Evolutionary conservation across 208 protist species (phyloP).

Genomic region (Trypanosoma congolense): DNA sequence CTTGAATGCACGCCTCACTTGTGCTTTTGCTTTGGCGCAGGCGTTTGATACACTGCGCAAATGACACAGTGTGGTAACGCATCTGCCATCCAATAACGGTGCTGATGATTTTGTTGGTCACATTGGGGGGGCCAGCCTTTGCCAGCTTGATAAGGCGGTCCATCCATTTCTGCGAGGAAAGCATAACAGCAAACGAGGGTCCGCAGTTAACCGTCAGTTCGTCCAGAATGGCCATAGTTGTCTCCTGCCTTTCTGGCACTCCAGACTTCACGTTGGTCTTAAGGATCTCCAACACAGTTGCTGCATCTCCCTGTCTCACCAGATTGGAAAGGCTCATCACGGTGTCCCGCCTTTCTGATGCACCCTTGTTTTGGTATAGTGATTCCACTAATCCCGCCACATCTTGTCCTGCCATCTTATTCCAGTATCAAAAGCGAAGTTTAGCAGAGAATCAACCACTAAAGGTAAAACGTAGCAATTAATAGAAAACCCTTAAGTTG

Average conservation of each 20-base stretch:
- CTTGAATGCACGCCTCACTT: constrained; percentile 49
- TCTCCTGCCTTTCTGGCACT: constrained; percentile 47
- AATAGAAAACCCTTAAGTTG: constrained; percentile 3
- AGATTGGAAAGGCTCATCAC: constrained; percentile 52
- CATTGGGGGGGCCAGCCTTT: constrained; percentile 44
- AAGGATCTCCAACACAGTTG: constrained; percentile 67
- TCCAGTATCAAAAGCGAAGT: no score
- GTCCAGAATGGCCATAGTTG: constrained; percentile 72
- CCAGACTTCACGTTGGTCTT: constrained; percentile 74
- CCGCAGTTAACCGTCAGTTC: constrained; percentile 66
- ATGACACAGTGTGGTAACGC: constrained; percentile 70
- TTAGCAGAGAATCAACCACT: neutral
- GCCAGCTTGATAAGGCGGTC: constrained; percentile 83
- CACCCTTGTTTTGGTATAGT: constrained; percentile 25
- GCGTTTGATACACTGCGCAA: constrained; percentile 64
- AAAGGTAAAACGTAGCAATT: neutral
- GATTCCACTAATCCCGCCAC: constrained; percentile 14
- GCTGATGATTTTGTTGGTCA: constrained; percentile 71
- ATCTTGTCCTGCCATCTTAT: constrained; percentile 1
- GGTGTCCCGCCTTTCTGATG: constrained; percentile 47
- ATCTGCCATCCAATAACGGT: constrained; percentile 72
- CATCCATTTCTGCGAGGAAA: constrained; percentile 85
- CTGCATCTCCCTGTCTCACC: constrained; percentile 56
- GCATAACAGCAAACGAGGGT: constrained; percentile 61
- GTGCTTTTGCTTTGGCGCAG: constrained; percentile 70